Conservation (phyloP, 805 yeast genomes). For the Pichia nanzhaoensis region DNA sequence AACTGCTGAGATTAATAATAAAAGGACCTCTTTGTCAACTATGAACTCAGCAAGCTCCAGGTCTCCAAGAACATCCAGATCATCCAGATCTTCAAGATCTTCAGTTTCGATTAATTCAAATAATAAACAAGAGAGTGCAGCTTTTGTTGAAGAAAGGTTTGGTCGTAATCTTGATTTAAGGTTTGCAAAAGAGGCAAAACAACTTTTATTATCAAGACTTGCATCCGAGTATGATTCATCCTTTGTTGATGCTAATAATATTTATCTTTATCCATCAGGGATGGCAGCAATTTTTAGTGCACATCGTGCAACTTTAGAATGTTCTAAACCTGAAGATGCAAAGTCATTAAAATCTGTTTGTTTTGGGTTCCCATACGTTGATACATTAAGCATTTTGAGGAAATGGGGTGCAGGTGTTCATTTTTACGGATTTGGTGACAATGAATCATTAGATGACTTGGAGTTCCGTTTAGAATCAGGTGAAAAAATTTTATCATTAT, state of each 20-base stretch:
- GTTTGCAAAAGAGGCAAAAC: slow-evolving; percentile 69
- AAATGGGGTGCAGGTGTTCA: slow-evolving; percentile 91
- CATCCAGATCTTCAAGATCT: slow-evolving; percentile 21
- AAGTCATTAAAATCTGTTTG: slow-evolving; percentile 61
- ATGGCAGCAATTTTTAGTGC: slow-evolving; percentile 89
- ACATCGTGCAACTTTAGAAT: slow-evolving; percentile 39
- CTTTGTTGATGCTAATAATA: slow-evolving; percentile 51
- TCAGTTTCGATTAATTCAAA: slow-evolving; percentile 16
- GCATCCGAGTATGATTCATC: slow-evolving; percentile 40
- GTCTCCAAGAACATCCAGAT: slow-evolving; percentile 18
- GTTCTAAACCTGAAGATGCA: slow-evolving; percentile 2
- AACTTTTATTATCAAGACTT: slow-evolving; percentile 67
- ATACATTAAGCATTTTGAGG: slow-evolving; percentile 74
- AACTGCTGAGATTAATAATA: slow-evolving; percentile 21
- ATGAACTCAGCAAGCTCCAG: slow-evolving; percentile 15
- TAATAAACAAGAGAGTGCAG: slow-evolving; percentile 44
- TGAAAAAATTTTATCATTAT: slow-evolving; percentile 64
- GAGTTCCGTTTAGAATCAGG: slow-evolving; percentile 57
- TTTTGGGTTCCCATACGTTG: slow-evolving; percentile 95
- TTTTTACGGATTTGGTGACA: slow-evolving; percentile 82
- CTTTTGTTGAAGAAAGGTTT: slow-evolving; percentile 80
- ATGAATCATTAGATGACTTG: slow-evolving; percentile 55
- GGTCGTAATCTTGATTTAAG: slow-evolving; percentile 83
- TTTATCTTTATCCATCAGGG: slow-evolving; percentile 81
- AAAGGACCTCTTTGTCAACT: slow-evolving; percentile 11